These are phyloP conservation scores for Fusarium sublunatum DNA, from an alignment of 2,329 filamentous ascomycete species.

Conservation along the genomic window DNA sequence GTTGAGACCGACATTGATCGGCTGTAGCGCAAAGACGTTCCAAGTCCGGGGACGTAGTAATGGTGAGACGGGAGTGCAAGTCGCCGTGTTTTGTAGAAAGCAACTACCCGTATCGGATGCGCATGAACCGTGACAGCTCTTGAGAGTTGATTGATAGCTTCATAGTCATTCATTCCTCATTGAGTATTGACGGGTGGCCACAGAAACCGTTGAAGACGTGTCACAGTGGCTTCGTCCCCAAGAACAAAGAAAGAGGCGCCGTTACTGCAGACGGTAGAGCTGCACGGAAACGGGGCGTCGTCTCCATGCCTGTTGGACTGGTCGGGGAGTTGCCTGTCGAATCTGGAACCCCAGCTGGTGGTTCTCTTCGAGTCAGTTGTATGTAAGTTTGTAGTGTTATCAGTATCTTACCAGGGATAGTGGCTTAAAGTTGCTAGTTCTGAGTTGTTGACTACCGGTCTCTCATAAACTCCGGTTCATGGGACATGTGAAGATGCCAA, in stretches of 20 bases:
- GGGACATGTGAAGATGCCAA: constrained; percentile 18
- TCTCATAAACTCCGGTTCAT: constrained; percentile 11
- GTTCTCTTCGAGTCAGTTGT: neutral
- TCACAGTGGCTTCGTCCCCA: constrained; percentile 35
- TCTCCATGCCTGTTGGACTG: constrained; percentile 26
- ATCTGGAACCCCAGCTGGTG: constrained; percentile 3
- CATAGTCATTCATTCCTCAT: constrained; percentile 8
- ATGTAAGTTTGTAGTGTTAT: neutral
- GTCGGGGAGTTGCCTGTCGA: constrained; percentile 1
- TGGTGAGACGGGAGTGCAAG: constrained; percentile 27
- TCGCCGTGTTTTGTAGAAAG: constrained; percentile 19
- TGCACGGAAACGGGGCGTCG: constrained; percentile 28
- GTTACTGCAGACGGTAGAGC: constrained; percentile 28
- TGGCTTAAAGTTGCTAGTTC: neutral
- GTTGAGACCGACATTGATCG: constrained; percentile 32
- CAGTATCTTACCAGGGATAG: neutral
- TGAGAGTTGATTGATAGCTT: constrained; percentile 28
- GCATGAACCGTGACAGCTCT: constrained; percentile 36
- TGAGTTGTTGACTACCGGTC: constrained; percentile 8
- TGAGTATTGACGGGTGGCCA: constrained; percentile 24
- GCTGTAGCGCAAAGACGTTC: constrained; percentile 21
- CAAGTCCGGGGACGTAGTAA: constrained; percentile 25
- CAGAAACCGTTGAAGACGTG: constrained; percentile 41
- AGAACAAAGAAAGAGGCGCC: constrained; percentile 10
- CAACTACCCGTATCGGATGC: constrained; percentile 37